Evolutionary conservation across 495 filamentous ascomycete species (phyloP), one percentile per base, ranked within the genome.

Genomic region (Chaetomidium leptoderma): DNA sequence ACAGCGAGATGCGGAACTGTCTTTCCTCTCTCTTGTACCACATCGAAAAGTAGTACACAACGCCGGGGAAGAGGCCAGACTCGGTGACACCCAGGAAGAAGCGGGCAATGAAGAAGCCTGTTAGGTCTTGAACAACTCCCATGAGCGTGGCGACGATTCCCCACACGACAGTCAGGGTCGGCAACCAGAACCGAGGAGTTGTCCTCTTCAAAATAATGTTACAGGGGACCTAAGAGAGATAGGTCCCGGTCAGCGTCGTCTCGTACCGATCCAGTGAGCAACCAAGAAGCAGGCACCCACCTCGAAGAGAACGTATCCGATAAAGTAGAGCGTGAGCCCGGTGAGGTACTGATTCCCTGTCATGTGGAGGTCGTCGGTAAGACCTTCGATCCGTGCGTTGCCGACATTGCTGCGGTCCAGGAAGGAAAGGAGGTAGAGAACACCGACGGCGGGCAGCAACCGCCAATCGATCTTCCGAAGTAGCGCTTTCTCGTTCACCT

Each of bases 11-110:
- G 0, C 88, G 83, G 63, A 84, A 89, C 66, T 88, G 84, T 24
- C 74, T 66, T 65, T 91, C 88, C 27, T 80, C 80, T 17, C 87
- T 76, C 63, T 86, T 86, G 58, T 92, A 92, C 85, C 89, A 91
- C 85, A 90, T 90, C 2, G 85, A 87, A n/a, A 92, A 77, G 63
- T 90, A 90, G 67, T 86, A 91, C 1, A 90, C 87, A 0, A 91
- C 87, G 1, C 89, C 87, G 13, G 87, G 86, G 53, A 55, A 89
- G 0, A 89, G 74, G 0, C 84, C 85, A 43, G 77, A 81, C 62
- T 80, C 76, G 24, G 78, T 68, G 29, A 79, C 74, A 47, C 76
- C 81, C 11, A 85, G 71, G 57, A 87, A 84, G 66, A 85, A 86
- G 24, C 87, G 77, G 11, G 82, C 82, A 2, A 76, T 74, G 32